Evolutionary conservation across 2,329 filamentous ascomycete genomes (phyloP).

Genomic region (Colletotrichum sp.): DNA sequence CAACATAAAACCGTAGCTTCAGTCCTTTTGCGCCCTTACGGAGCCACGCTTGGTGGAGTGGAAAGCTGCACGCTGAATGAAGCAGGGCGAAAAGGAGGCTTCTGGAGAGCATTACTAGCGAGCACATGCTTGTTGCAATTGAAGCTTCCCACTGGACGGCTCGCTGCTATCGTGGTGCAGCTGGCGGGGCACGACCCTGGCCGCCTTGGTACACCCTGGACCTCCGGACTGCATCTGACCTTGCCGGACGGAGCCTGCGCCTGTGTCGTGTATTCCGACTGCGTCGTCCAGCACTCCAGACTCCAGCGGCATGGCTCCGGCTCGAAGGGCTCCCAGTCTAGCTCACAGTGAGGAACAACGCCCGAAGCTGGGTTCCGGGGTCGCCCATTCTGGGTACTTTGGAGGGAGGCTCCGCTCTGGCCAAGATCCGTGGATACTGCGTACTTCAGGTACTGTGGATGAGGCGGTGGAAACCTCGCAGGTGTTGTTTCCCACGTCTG

Average conservation of each 20-base stretch:
- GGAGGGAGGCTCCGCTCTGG: not conserved
- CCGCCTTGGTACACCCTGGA: not conserved
- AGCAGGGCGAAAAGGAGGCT: not conserved
- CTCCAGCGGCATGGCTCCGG: not conserved
- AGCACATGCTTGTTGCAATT: not conserved
- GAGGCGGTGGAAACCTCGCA: not conserved
- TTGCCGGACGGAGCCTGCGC: not conserved
- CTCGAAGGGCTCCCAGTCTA: not conserved
- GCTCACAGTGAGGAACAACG: not conserved
- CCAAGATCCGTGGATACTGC: not conserved
- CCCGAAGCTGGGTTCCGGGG: not conserved
- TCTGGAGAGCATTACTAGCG: not conserved
- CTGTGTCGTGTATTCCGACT: not conserved
- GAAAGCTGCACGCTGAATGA: not conserved
- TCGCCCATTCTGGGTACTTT: not conserved
- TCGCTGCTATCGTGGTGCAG: not conserved
- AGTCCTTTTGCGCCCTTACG: not conserved
- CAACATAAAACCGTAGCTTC: not conserved
- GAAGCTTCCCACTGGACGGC: not conserved
- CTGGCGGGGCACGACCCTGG: not conserved
- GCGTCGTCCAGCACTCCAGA: not conserved
- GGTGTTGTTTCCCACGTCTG: not conserved
- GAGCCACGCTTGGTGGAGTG: not conserved
- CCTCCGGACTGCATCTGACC: slow-evolving; percentile 1
- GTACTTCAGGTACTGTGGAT: not conserved